Evolutionary conservation across 2,329 filamentous ascomycete species (phyloP).

Genomic region (Phaeosphaeriaceae sp.): DNA sequence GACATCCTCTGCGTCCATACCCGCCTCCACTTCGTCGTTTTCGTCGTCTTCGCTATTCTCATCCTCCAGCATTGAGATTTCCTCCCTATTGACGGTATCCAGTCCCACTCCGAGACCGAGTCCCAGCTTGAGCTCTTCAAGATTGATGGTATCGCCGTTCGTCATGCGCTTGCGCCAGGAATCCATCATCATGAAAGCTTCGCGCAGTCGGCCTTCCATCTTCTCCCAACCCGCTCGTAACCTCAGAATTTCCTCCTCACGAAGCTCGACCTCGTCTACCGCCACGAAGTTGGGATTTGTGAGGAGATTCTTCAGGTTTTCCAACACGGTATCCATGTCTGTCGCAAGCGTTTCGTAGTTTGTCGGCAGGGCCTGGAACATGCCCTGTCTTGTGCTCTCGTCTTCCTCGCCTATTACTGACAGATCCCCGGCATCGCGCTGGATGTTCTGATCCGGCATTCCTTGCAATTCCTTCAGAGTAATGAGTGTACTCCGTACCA

Average conservation of each 20-base stretch:
- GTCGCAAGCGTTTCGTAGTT: conserved; percentile 72
- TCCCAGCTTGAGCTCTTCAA: conserved; percentile 67
- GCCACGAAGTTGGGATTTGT: conserved; percentile 97
- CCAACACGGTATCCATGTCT: conserved; percentile 79
- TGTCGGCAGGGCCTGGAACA: conserved; percentile 59
- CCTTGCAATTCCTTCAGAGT: conserved; percentile 72
- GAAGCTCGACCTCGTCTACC: conserved; percentile 89
- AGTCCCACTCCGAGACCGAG: conserved; percentile 61
- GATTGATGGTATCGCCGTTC: conserved; percentile 70
- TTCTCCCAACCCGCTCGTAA: conserved; percentile 88
- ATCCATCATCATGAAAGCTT: conserved; percentile 89
- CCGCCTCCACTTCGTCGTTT: conserved; percentile 3
- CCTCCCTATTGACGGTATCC: conserved; percentile 37
- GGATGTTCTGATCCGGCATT: conserved; percentile 49
- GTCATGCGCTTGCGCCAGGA: conserved; percentile 87
- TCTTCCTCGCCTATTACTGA: conserved; percentile 40
- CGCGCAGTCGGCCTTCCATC: conserved; percentile 90
- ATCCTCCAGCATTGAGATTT: conserved; percentile 35
- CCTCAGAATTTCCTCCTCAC: conserved; percentile 87
- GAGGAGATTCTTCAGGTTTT: conserved; percentile 81
- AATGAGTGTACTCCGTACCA: conserved; percentile 74
- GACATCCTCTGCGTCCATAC: conserved; percentile 24
- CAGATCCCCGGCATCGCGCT: conserved; percentile 31
- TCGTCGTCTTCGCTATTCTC: conserved; percentile 20
- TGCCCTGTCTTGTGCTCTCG: conserved; percentile 39